Evolutionary conservation across 2,329 filamentous ascomycete species (phyloP), one percentile per base, ranked within the genome.

Genomic region (Triangularia verruculosa): DNA sequence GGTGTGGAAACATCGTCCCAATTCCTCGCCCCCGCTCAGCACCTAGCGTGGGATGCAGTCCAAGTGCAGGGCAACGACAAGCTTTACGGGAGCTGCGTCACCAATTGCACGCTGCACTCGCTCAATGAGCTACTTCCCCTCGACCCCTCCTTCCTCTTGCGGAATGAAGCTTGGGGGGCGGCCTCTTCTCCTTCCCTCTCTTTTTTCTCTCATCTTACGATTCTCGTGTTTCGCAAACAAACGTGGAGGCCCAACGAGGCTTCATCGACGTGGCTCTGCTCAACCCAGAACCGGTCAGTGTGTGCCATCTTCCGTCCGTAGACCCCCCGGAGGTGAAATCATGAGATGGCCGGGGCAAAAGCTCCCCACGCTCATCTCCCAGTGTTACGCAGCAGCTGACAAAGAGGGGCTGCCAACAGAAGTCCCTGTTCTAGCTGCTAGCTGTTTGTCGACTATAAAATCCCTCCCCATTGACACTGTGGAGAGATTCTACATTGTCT

Each of bases 331-430:
- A 25, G 20, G 5, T 22, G 51, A 51, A 34, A 67, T 66, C 66
- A 65, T 63, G 62, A 65, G 67, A 66, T 59, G 28, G 17, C 17
- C 52, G 24, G 20, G 24, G 30, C 47, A 25, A 61, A 66, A 65
- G 61, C 61, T 56, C 58, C 64, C 61, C 65, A 64, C 60, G 22
- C 24, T 54, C 15, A 39, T 34, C 59, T 56, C 17, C 28, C 32
- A 24, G 32, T 58, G 56, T 43, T 63, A 20, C 58, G 54, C 53
- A 28, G 30, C 27, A 52, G 34, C 60, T 61, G 59, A 56, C 59
- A 57, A 43, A 59, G 30, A 34, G 39, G 34, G 34, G 11, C 32
- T 20, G 27, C n/a, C 57, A 59, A 56, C 24, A 59, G 57, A 43
- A 34, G n/a, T 22, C 2, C 22, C 34, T 22, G 28, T 39, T 39